Percentiles rank a stretch among this genome's conserved stretches.
Evolutionary conservation across 352 stramenopile genomes (phyloP).

Genomic region (Phytopythium chamaehyphon): DNA sequence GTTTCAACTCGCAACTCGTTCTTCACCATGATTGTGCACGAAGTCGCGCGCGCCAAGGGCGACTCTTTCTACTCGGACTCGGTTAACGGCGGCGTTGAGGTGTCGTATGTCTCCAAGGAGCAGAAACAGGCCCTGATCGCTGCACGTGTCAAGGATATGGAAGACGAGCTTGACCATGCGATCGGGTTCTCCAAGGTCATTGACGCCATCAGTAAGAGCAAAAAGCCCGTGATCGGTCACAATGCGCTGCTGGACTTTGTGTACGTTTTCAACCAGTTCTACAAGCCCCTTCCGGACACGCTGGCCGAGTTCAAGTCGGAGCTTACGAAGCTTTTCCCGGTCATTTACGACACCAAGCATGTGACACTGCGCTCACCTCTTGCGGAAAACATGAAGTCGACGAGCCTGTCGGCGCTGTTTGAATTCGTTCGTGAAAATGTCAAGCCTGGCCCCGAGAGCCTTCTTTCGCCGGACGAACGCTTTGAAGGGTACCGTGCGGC

Average conservation of each 20-base stretch:
- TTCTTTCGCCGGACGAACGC: slow-evolving; percentile 47
- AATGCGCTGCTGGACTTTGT: slow-evolving; percentile 84
- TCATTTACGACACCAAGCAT: slow-evolving; percentile 82
- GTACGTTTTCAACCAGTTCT: slow-evolving; percentile 84
- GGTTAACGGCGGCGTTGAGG: slow-evolving; percentile 37
- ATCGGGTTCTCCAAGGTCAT: slow-evolving; percentile 82
- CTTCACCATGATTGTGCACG: slow-evolving; percentile 71
- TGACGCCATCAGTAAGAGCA: slow-evolving; percentile 60
- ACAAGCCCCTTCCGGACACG: slow-evolving; percentile 63
- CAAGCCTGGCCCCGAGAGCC: slow-evolving; percentile 39
- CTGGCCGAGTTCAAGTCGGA: slow-evolving; percentile 69
- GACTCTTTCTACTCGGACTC: slow-evolving; percentile 63
- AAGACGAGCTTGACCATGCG: slow-evolving; percentile 56
- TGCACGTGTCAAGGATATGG: slow-evolving; percentile 29
- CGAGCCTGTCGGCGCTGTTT: slow-evolving; percentile 60
- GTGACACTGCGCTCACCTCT: slow-evolving; percentile 50
- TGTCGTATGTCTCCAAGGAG: slow-evolving; percentile 59
- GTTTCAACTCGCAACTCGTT: slow-evolving; percentile 64
- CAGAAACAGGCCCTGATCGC: slow-evolving; percentile 61
- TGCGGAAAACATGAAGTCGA: slow-evolving; percentile 53
- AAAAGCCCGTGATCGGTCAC: slow-evolving; percentile 75
- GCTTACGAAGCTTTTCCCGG: slow-evolving; percentile 64
- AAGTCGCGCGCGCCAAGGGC: slow-evolving; percentile 47
- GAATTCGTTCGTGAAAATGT: slow-evolving; percentile 74
- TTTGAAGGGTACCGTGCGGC: slow-evolving; percentile 65